Percentiles rank a stretch among this genome's conserved stretches.
phyloP scores from a whole-genome alignment of 2,329 filamentous ascomycete genomes.

The Nannizzia gypsea region DNA sequence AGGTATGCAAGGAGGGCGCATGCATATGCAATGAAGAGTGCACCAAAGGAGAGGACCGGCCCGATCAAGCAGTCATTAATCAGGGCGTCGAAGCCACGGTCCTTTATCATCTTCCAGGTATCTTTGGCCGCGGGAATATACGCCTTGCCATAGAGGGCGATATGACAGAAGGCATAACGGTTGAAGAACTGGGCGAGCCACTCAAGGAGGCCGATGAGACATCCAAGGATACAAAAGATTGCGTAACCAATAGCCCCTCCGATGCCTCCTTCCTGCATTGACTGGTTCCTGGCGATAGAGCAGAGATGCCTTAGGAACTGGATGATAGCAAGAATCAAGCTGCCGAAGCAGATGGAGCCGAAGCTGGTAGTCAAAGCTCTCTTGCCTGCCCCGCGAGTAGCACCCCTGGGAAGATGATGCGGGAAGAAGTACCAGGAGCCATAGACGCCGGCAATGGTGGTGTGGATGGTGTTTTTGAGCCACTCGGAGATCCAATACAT shows the following conservation, averaged over 20 bases:
- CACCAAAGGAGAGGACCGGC: slow-evolving; percentile 61
- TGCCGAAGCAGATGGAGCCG: slow-evolving; percentile 79
- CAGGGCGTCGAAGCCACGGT: slow-evolving; percentile 80
- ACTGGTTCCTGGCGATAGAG: slow-evolving; percentile 40
- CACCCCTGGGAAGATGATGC: slow-evolving; percentile 52
- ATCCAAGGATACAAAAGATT: slow-evolving; percentile 63
- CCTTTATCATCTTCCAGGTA: slow-evolving; percentile 83
- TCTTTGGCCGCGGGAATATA: slow-evolving; percentile 81
- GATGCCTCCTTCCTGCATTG: neutral
- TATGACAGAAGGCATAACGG: slow-evolving; percentile 83
- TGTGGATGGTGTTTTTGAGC: slow-evolving; percentile 87
- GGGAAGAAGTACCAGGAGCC: slow-evolving; percentile 83
- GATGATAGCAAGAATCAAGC: slow-evolving; percentile 73
- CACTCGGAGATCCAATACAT: slow-evolving; percentile 92
- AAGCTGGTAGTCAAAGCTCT: slow-evolving; percentile 83
- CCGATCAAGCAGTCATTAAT: slow-evolving; percentile 74
- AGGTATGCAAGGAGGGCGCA: slow-evolving; percentile 73
- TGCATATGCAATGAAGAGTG: slow-evolving; percentile 70
- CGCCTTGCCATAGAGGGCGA: slow-evolving; percentile 80
- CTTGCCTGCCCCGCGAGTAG: slow-evolving; percentile 71
- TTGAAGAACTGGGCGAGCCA: slow-evolving; percentile 87
- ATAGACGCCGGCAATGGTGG: slow-evolving; percentile 76
- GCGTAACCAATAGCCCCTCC: slow-evolving; percentile 51
- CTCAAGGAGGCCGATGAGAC: slow-evolving; percentile 63
- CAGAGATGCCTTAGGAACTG: slow-evolving; percentile 73